Conservation (phyloP, 1,139 yeast species). For the Geotrichum histeridarum region DNA sequence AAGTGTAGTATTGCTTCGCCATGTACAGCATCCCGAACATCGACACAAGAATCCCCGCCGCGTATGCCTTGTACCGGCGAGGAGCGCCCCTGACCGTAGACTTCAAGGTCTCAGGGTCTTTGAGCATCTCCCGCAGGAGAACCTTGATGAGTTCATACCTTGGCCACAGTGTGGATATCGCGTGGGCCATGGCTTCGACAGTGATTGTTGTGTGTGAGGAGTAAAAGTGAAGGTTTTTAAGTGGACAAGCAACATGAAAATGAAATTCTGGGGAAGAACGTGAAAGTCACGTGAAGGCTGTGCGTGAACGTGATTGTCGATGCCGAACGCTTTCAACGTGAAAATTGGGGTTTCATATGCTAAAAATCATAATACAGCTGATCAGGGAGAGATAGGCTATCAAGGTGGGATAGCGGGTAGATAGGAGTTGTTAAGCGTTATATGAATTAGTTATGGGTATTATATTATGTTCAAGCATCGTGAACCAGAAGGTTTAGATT, state of each 20-base stretch:
- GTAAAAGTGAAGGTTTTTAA: neutral
- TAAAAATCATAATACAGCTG: too few relatives aligned
- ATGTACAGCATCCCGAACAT: neutral
- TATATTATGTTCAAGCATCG: too few relatives aligned
- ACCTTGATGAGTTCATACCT: constrained; percentile 1
- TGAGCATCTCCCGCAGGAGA: constrained; percentile 9
- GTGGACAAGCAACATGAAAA: too few relatives aligned
- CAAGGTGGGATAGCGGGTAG: too few relatives aligned
- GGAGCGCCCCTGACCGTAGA: constrained; percentile 5
- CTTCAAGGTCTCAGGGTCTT: constrained; percentile 16
- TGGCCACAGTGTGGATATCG: constrained; percentile 12
- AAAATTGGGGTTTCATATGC: too few relatives aligned
- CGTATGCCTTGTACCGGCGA: constrained; percentile 7
- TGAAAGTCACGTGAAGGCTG: neutral
- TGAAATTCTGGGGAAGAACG: neutral
- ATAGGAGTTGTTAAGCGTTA: too few relatives aligned
- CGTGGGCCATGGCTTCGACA: constrained; percentile 11
- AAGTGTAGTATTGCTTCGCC: neutral
- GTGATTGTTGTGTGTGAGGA: neutral
- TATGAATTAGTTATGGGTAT: too few relatives aligned
- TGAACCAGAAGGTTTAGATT: too few relatives aligned
- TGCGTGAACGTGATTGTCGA: neutral
- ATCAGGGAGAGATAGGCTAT: too few relatives aligned
- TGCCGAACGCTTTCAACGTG: neutral
- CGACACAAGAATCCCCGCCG: constrained; percentile 1